Conservation (phyloP, 1,284 basidiomycete genomes). For the Peniophora sp. region DNA sequence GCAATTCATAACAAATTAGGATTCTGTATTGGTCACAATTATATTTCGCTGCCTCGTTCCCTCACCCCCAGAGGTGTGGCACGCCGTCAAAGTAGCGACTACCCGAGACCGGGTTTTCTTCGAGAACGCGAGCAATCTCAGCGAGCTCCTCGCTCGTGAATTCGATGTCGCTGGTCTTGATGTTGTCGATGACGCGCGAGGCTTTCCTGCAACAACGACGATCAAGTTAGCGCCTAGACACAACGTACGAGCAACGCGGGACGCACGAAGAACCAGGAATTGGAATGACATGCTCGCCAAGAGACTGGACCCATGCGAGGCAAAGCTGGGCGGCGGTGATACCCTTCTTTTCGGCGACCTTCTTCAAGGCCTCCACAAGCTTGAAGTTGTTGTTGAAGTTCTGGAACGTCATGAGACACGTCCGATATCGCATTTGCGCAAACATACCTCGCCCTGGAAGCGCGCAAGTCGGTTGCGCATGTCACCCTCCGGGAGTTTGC, state of each 20-base stretch:
- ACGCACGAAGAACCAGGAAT: constrained; percentile 48
- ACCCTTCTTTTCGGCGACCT: constrained; percentile 39
- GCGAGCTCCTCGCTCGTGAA: background rate
- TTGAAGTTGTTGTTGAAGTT: constrained; percentile 49
- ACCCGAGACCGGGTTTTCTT: background rate
- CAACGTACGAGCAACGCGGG: too few species aligned
- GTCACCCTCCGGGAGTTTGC: constrained; percentile 28
- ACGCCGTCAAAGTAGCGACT: background rate
- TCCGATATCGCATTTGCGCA: constrained; percentile 7
- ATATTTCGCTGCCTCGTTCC: too few species aligned
- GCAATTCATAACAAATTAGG: too few species aligned
- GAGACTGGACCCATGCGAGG: constrained; percentile 51
- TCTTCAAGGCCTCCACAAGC: constrained; percentile 40
- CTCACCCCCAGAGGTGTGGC: background rate
- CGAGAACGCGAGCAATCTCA: background rate
- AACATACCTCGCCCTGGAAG: constrained; percentile 24
- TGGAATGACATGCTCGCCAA: constrained; percentile 41
- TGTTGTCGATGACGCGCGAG: background rate
- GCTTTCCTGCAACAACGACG: too few species aligned
- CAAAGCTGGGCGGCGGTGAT: constrained; percentile 50
- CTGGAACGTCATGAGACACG: constrained; percentile 5
- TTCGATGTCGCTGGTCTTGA: background rate
- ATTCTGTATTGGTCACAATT: too few species aligned
- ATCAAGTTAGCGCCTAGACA: too few species aligned
- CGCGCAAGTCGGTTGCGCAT: constrained; percentile 7